A percentile compares a stretch with the other conserved stretches of the same genome.
Evolutionary conservation across 257 asterid species (phyloP).

Genomic region (Solanum peruvianum): DNA sequence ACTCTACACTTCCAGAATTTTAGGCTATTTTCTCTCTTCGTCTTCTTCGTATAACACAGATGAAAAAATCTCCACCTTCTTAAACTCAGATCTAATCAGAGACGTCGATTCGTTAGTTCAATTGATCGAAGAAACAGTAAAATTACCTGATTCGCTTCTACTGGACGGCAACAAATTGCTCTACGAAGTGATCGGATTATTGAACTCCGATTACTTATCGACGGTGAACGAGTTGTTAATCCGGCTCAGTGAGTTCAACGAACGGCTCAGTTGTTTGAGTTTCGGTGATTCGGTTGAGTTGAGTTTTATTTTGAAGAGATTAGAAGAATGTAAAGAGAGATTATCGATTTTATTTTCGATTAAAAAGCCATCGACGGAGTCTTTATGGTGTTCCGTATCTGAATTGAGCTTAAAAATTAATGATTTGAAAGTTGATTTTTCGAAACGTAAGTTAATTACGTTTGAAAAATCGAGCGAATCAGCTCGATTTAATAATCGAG

Average conservation of each 20-base stretch:
- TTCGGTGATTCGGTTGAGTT: conserved; percentile 63
- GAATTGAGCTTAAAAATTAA: conserved; percentile 28
- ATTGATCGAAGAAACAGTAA: conserved; percentile 38
- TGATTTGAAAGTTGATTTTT: conserved; percentile 14
- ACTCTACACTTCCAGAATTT: conserved; percentile 34
- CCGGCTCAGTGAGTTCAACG: conserved; percentile 46
- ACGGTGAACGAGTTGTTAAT: conserved; percentile 33
- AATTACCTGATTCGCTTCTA: conserved; percentile 29
- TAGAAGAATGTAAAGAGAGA: conserved; percentile 43
- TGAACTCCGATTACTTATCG: conserved; percentile 36
- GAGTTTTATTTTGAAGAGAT: conserved; percentile 33
- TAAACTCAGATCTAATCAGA: conserved; percentile 40
- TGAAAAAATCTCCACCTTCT: conserved; percentile 28
- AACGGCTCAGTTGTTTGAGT: conserved; percentile 38
- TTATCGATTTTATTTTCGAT: conserved; percentile 10
- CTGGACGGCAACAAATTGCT: conserved; percentile 29
- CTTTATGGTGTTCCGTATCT: conserved; percentile 32
- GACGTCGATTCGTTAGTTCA: conserved; percentile 42
- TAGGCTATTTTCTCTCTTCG: conserved; percentile 52
- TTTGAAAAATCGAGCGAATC: conserved; percentile 40
- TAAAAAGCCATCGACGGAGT: conserved; percentile 40
- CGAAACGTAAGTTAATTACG: conserved; percentile 19
- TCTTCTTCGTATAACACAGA: conserved; percentile 12
- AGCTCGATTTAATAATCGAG: conserved; percentile 40
- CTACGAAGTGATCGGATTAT: conserved; percentile 28